Base-by-base conservation (phyloP, 2,329 filamentous ascomycete genomes). In the Alternaria dauci region DNA sequence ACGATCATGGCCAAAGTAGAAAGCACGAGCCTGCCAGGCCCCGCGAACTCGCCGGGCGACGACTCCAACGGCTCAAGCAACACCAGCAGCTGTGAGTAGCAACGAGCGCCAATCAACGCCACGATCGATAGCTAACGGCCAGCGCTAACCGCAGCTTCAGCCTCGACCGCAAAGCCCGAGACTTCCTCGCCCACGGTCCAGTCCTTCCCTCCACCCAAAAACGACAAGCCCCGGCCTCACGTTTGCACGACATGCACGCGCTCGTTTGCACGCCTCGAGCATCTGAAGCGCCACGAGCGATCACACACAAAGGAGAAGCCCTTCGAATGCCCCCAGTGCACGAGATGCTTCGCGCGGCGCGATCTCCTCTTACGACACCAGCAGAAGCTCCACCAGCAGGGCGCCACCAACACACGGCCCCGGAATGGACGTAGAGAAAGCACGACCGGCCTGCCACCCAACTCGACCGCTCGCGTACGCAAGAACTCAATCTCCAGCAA, bases 301-400 rank as follows among this genome's bases (percentile, higher is more conserved):
- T 97, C 93, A n/a, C 94, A 97, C 78, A 97, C 94, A 44, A 97
- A 99, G 79, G 94, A 99, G 82, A 99, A 99, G 84, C 95, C 95
- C 1, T 99, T 99, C 72, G 93, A 97, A 80, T 99, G 95, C 74
- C 92, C 93, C 28, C 93, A 98, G 79, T 99, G 95, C 80, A 87
- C 92, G 38, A 85, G 95, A 81, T 98, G 95, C 81, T 99, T 99
- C 80, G 95, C 95, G 61, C 89, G 95, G 62, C 89, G 95, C 68
- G 95, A 99, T 79, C 81, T 99, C 69, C 86, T 99, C 56, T 83
- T 99, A 68, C 89, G 95, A 61, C 95, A 99, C 81, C 95, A 99
- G 85, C 95, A 99, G 84, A 99, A 99, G 84, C 87, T 99, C 48
- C 95, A 99, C 78, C 93, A 96, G 85, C 93, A 93, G 26, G 92